A percentile compares a stretch with the other conserved stretches of the same genome.
phyloP scores from a whole-genome alignment of 192 early-diverging fungal genomes.

The Backusella sp. region DNA sequence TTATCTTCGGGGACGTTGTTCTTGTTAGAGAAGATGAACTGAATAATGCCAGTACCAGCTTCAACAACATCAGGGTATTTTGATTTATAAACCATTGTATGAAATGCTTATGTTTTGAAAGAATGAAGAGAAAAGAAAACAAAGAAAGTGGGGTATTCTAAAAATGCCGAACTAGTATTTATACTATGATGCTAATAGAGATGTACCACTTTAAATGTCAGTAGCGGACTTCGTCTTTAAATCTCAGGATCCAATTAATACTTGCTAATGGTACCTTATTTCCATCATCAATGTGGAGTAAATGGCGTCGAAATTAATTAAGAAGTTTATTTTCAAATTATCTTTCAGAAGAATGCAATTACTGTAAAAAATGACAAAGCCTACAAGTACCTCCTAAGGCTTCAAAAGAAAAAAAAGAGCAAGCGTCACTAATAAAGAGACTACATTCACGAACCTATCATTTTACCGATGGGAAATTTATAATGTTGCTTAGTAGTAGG shows the following conservation, averaged over 20 bases:
- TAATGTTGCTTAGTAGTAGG: background rate
- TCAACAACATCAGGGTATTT: slow-evolving; percentile 36
- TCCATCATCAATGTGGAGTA: background rate
- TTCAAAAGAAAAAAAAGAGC: background rate
- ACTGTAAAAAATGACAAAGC: background rate
- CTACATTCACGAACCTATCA: background rate
- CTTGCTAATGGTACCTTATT: background rate
- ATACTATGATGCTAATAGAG: background rate
- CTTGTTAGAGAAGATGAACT: slow-evolving; percentile 40
- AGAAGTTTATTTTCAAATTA: background rate
- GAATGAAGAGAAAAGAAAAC: background rate
- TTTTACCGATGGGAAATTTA: background rate
- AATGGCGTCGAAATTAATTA: background rate
- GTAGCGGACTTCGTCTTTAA: slow-evolving; percentile 5
- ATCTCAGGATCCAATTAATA: background rate
- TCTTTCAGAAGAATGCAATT: background rate
- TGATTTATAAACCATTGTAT: slow-evolving; percentile 37
- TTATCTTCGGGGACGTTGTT: slow-evolving; percentile 35
- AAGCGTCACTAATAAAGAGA: background rate
- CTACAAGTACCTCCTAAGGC: background rate
- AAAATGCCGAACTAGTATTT: background rate
- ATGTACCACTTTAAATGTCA: slow-evolving; percentile 4
- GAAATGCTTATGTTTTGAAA: background rate
- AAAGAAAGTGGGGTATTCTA: background rate
- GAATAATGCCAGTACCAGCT: slow-evolving; percentile 41